Evolutionary conservation across 2,329 filamentous ascomycete genomes (phyloP), one percentile per base, ranked within the genome.

Genomic region (Exutisphaerella laricina): DNA sequence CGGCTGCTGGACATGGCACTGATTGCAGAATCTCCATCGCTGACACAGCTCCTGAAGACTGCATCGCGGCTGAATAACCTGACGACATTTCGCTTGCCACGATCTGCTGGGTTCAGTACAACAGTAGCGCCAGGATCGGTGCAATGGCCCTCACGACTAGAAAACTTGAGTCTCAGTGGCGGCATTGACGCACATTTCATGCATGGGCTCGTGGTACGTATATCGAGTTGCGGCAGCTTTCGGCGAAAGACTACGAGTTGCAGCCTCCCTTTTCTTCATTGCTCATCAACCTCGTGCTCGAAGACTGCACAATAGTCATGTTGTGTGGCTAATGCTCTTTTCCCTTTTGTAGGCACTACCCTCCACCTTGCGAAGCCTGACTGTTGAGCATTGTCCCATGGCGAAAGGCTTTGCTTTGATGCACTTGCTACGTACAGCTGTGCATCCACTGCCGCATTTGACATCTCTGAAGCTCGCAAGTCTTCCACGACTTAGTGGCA

Each of bases 1-100:
- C 61, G 61, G 7, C 48, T 66, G 2, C 63, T 81, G 12, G 73
- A 80, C 51, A 62, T 82, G 5, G 70, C 67, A 4, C 66, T 77
- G 3, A 71, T 80, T 5, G 67, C 63, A 9, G 74, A 77, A 43
- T 61, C 67, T 1, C 70, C 79, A 21, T 61, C 62, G 4, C 69
- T 78, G 48, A 58, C 66, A 17, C 61, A 65, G 3, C 64, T 82
- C 10, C 71, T 75, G 48, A 70, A 70, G 35, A 70, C 74, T 0
- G 58, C 79, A 5, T 63, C 64, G n/a, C 59, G 67, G 20, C 65
- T 81, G 14, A 26, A 54, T 2, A 60, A 63, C 5, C 63, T 81
- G 4, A 56, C 57, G 4, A 60, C 61, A 2, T 64, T 81, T 58
- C 63, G 57, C 49, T 60, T 51, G 49, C 62, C 47, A 44, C 57